These are phyloP conservation scores for Colletotrichum neosansevieriae DNA, from an alignment of 2,329 filamentous ascomycete species.

Conservation along the genomic window DNA sequence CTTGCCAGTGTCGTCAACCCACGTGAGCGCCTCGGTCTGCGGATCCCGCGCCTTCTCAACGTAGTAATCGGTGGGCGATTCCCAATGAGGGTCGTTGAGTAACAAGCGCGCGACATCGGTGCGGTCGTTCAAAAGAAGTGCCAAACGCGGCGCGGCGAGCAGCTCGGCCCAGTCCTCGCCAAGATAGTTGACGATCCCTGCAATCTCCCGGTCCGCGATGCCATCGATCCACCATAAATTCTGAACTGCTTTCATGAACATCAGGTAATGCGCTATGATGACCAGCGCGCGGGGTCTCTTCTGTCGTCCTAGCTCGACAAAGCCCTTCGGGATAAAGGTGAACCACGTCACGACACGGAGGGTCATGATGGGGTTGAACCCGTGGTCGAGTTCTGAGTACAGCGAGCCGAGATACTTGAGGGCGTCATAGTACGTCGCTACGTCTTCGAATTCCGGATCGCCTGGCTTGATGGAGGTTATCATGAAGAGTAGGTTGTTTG, in stretches of 20 bases:
- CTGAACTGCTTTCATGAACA: constrained; percentile 60
- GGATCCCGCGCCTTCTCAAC: constrained; percentile 13
- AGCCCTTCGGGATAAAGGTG: constrained; percentile 60
- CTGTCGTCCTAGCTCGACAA: constrained; percentile 58
- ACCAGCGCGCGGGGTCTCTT: constrained; percentile 60
- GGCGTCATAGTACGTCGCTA: constrained; percentile 58
- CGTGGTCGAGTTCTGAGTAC: constrained; percentile 60
- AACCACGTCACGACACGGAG: constrained; percentile 66
- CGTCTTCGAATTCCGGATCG: constrained; percentile 56
- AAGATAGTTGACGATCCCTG: constrained; percentile 56
- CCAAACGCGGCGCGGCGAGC: constrained; percentile 56
- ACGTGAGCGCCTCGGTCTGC: constrained; percentile 30
- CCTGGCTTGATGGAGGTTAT: constrained; percentile 56
- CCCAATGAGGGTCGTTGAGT: constrained; percentile 59
- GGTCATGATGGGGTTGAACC: constrained; percentile 58
- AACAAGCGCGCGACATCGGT: constrained; percentile 56
- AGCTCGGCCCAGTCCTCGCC: constrained; percentile 55
- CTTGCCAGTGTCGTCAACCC: constrained; percentile 41
- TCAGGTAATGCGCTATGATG: constrained; percentile 65
- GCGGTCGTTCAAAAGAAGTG: constrained; percentile 49
- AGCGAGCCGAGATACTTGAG: constrained; percentile 65
- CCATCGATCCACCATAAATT: constrained; percentile 64
- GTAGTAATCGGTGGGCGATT: constrained; percentile 43
- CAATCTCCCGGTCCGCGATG: constrained; percentile 60
- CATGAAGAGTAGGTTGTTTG: constrained; percentile 63